Conservation (phyloP, 208 protist species). For the Polymyxa betae region DNA sequence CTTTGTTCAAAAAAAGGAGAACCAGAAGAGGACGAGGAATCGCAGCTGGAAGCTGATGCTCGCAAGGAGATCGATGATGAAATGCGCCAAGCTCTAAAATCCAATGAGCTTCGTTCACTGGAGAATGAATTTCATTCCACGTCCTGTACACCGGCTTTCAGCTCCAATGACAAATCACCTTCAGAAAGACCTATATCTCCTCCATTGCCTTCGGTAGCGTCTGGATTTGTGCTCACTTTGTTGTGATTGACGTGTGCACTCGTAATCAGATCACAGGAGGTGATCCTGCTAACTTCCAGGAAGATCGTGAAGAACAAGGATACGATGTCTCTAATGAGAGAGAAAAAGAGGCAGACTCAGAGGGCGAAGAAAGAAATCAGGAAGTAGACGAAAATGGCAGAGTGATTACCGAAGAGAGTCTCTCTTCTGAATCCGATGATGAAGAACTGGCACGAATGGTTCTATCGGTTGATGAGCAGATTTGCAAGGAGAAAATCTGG, state of each 20-base stretch:
- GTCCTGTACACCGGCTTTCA: too few species aligned
- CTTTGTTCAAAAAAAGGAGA: background rate
- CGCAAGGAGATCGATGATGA: background rate
- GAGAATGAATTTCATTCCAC: background rate
- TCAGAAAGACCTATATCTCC: too few species aligned
- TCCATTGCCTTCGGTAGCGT: too few species aligned
- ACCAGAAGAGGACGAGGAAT: too few species aligned
- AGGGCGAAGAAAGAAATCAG: too few species aligned
- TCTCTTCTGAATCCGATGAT: background rate
- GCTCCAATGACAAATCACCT: too few species aligned
- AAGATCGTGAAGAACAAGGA: background rate
- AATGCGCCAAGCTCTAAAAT: background rate
- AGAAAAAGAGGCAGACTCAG: too few species aligned
- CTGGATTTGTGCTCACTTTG: too few species aligned
- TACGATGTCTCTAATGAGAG: background rate
- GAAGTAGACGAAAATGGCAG: background rate
- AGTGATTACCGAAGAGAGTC: background rate
- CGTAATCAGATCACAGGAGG: background rate
- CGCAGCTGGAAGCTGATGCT: background rate
- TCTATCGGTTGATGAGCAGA: background rate
- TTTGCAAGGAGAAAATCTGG: conserved; percentile 21
- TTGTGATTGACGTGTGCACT: too few species aligned
- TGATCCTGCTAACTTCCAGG: background rate
- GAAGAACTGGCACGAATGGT: conserved; percentile 11
- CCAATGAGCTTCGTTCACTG: background rate